Evolutionary conservation across 345 rosid species (phyloP).

Genomic region (Sonneratia alba): DNA sequence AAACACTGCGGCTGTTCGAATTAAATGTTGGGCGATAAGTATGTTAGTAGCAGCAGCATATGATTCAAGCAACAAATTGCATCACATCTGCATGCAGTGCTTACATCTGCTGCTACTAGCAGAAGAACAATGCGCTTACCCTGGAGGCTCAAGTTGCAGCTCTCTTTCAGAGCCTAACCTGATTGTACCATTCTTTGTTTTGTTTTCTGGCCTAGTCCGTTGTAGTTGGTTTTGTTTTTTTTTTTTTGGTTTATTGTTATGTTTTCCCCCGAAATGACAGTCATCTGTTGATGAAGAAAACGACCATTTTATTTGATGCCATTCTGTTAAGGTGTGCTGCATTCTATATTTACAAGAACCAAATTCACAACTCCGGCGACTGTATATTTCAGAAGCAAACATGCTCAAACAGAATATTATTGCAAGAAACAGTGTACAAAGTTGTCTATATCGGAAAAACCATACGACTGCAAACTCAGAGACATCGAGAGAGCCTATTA

Average conservation of each 20-base stretch:
- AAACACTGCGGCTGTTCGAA: conserved; percentile 37
- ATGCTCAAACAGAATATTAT: too few relatives aligned
- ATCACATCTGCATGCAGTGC: conserved; percentile 24
- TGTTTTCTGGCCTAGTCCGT: neutral
- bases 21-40: conserved; percentile 88
- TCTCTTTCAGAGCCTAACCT: neutral
- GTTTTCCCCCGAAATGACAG: neutral
- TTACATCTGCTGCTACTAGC: too few relatives aligned
- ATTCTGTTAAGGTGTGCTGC: too few relatives aligned
- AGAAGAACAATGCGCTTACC: too few relatives aligned
- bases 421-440: too few relatives aligned
- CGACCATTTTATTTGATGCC: conserved; percentile 57
- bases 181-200: neutral
- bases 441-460: neutral
- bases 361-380: too few relatives aligned
- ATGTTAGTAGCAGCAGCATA: conserved; percentile 68
- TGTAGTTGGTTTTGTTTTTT: too few relatives aligned
- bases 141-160: neutral
- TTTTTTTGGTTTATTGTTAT: neutral
- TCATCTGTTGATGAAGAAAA: conserved; percentile 57
- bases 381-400: too few relatives aligned
- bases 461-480: neutral
- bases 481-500: neutral
- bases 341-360: too few relatives aligned
- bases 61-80: conserved; percentile 46